Evolutionary conservation across 495 filamentous ascomycete species (phyloP), one percentile per base, ranked within the genome.

Genomic region (Neurospora cerealis): DNA sequence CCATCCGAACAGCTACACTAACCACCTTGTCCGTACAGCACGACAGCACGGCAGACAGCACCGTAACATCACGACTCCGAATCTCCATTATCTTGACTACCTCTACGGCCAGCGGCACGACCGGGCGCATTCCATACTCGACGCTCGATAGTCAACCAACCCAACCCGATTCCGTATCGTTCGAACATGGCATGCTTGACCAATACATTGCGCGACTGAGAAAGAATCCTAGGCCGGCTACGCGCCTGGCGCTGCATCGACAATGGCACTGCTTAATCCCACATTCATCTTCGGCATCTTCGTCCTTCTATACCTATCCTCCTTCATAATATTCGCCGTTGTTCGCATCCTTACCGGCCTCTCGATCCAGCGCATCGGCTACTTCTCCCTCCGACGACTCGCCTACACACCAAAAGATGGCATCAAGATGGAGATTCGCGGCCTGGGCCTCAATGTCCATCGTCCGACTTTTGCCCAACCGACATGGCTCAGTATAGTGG

Each of bases 381-480:
- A 95, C 77, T 91, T 95, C 74, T 96, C 94, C 37, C 85, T 99
- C 70, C 91, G 94, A 74, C 92, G 95, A 72, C 92, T 98, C 70
- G 89, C 93, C 71, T 98, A 96, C 82, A 91, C 92, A 17, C 93
- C 93, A 28, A 89, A 84, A 80, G 93, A 96, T 86, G 96, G 96
- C 71, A 79, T 97, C 73, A 91, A 91, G 75, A 89, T 99, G 78
- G 93, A 98, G 81, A 90, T 98, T 54, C 90, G 96, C 44, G 93
- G 94, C 54, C 85, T 98, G 46, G 94, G 96, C 32, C 85, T 98
- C 69, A 90, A 92, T 46, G 78, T 98, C 75, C 96, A 98, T 81
- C 90, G 94, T 10, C 95, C 96, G 9, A 97, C 96, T 19, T 98
- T 98, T 80, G 92, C 94, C 24, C 94, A 98, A 80, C 95, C 96